These are phyloP conservation scores for Globomyces sp. DNA, from an alignment of 371 early-diverging fungal species.

Conservation along the genomic window DNA sequence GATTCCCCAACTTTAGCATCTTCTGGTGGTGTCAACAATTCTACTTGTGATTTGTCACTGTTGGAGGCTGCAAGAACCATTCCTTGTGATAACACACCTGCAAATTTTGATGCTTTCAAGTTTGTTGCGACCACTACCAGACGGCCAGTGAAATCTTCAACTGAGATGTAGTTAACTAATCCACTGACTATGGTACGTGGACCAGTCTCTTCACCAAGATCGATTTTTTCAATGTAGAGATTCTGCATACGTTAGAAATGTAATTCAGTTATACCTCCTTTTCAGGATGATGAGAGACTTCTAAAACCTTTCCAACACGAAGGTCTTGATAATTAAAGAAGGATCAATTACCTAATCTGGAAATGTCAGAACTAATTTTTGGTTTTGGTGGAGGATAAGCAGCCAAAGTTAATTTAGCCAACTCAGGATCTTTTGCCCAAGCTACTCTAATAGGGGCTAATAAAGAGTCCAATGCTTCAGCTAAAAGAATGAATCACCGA, in stretches of 20 bases:
- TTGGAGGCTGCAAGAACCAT: slow-evolving; percentile 44
- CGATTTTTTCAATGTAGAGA: slow-evolving; percentile 55
- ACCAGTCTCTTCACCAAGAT: slow-evolving; percentile 48
- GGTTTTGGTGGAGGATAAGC: slow-evolving; percentile 65
- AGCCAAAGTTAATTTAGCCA: slow-evolving; percentile 53
- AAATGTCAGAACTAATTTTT: slow-evolving; percentile 14
- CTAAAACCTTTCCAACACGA: slow-evolving; percentile 53
- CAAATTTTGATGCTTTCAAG: slow-evolving; percentile 36
- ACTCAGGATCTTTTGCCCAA: slow-evolving; percentile 26
- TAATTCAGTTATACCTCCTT: slow-evolving; percentile 21
- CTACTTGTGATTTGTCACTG: slow-evolving; percentile 34
- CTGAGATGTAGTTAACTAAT: slow-evolving; percentile 48
- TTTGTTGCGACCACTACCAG: slow-evolving; percentile 38
- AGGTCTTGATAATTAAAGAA: slow-evolving; percentile 34
- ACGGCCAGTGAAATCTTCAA: slow-evolving; percentile 42
- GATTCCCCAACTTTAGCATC: slow-evolving; percentile 35
- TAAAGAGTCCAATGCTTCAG: slow-evolving; percentile 80
- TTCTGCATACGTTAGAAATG: slow-evolving; percentile 25
- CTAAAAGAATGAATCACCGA: slow-evolving; percentile 12
- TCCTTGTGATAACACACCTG: slow-evolving; percentile 38
- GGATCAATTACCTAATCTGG: slow-evolving; percentile 5
- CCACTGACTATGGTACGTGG: slow-evolving; percentile 48
- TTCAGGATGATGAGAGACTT: slow-evolving; percentile 49
- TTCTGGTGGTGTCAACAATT: slow-evolving; percentile 36
- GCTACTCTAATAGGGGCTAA: slow-evolving; percentile 86